Conservation (phyloP, 495 filamentous ascomycete species). For the Penicillium soppii region DNA sequence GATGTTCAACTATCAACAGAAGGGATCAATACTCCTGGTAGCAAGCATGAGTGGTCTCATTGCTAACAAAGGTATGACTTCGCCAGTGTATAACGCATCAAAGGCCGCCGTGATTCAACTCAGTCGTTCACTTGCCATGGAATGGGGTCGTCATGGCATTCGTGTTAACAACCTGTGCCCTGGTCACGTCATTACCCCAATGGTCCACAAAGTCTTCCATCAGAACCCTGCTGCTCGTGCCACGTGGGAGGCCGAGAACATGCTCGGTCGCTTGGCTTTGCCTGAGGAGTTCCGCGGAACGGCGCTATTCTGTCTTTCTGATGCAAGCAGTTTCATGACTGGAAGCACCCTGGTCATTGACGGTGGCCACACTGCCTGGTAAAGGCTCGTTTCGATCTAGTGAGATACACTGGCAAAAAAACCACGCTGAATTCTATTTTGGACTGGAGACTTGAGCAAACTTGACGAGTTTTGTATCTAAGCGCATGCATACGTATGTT, state of each 20-base stretch:
- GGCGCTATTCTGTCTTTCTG: slow-evolving; percentile 59
- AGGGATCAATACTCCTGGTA: slow-evolving; percentile 70
- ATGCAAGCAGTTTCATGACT: slow-evolving; percentile 72
- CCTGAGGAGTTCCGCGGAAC: slow-evolving; percentile 68
- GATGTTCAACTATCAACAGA: slow-evolving; percentile 62
- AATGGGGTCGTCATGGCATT: slow-evolving; percentile 68
- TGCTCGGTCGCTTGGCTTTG: slow-evolving; percentile 62
- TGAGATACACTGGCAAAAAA: not conserved
- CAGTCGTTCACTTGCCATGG: slow-evolving; percentile 64
- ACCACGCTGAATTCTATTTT: not conserved
- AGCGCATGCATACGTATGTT: not conserved
- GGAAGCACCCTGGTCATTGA: slow-evolving; percentile 61
- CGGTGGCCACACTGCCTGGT: slow-evolving; percentile 63
- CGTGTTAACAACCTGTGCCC: slow-evolving; percentile 67
- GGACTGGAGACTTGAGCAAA: not conserved
- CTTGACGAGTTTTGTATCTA: not conserved
- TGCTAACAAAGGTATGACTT: slow-evolving; percentile 71
- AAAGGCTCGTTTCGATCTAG: too few relatives aligned
- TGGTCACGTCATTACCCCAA: slow-evolving; percentile 71
- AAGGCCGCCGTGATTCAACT: slow-evolving; percentile 72
- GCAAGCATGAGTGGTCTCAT: slow-evolving; percentile 79
- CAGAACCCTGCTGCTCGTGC: slow-evolving; percentile 57
- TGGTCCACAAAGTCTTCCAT: slow-evolving; percentile 67
- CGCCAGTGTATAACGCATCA: slow-evolving; percentile 66
- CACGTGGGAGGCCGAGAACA: slow-evolving; percentile 67